Evolutionary conservation across 2,329 filamentous ascomycete species (phyloP).

Genomic region (Fusarium denticulatum): DNA sequence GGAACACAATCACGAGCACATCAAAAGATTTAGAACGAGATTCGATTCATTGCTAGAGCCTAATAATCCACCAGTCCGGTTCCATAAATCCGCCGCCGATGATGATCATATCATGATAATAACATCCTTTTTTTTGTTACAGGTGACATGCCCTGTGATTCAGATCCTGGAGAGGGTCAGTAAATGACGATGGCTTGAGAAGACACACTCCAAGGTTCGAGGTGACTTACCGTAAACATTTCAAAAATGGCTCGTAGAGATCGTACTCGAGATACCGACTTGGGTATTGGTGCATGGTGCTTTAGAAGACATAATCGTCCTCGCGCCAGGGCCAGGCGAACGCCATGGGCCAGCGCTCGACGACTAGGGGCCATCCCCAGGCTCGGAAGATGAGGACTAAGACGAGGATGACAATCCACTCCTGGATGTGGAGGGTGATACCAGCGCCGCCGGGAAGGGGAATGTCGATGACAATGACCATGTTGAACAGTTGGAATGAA

Average conservation of each 20-base stretch:
- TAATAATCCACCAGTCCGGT: neutral
- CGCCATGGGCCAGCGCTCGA: neutral
- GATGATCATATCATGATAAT: neutral
- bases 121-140: neutral
- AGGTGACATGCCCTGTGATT: neutral
- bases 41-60: neutral
- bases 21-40: neutral
- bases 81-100: neutral
- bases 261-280: neutral
- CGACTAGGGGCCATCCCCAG: neutral
- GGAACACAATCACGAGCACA: neutral
- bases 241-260: neutral
- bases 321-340: neutral
- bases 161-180: neutral
- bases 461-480: neutral
- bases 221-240: neutral
- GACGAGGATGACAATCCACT: neutral
- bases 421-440: neutral
- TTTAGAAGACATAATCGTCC: neutral
- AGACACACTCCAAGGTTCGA: accelerated
- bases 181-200: neutral
- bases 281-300: neutral
- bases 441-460: neutral
- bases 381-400: neutral
- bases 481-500: neutral